Base-by-base conservation (phyloP, 441 rosid species). In the Bruguiera hainesii region DNA sequence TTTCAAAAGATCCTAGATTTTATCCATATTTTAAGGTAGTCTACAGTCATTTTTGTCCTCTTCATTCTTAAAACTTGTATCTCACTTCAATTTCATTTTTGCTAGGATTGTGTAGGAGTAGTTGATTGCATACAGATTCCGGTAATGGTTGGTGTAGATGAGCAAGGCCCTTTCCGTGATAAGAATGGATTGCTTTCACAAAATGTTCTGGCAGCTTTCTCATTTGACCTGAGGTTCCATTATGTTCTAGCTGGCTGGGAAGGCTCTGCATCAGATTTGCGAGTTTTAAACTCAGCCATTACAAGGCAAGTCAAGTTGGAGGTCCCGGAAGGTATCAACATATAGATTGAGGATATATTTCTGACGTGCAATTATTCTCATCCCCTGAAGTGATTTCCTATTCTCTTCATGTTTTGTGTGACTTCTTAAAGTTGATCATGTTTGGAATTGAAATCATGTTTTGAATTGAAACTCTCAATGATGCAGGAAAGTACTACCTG, bases 211-310 rank as follows among this genome's bases (percentile, higher is more conserved):
- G 93, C 86, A 25, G 96, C 95, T 60, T 86, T 86, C 68, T 89
- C 95, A 49, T 82, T 91, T 74, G 97, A 93, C 77, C 78, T 93
- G 68, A 85, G 80, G 78, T 93, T 93, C 73, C 86, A 80, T 75
- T 93, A 93, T 66, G 94, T 93, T 29, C 80, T 93, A 57, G 97
- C 97, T 73, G 98, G 98, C 16, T 93, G 97, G 97, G 98, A 93
- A 80, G 98, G 98, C 52, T 90, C 98, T 7, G 96, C 98, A 67
- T 84, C 94, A 20, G 91, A 89, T 79, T 83, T 85, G 73, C 80
- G 79, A 69, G 92, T 90, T 80, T 74, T 93, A 49, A 80, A 84
- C 69, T 86, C 96, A 0, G 96, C 97, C 42, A 84, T 93, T 76
- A 85, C 89, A 39, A 87, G 97, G 69, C 82, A 65, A 58, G 77